Evolutionary conservation across 257 asterid species (phyloP), one percentile per base, ranked within the genome.

Genomic region (Ocimum tenuiflorum): DNA sequence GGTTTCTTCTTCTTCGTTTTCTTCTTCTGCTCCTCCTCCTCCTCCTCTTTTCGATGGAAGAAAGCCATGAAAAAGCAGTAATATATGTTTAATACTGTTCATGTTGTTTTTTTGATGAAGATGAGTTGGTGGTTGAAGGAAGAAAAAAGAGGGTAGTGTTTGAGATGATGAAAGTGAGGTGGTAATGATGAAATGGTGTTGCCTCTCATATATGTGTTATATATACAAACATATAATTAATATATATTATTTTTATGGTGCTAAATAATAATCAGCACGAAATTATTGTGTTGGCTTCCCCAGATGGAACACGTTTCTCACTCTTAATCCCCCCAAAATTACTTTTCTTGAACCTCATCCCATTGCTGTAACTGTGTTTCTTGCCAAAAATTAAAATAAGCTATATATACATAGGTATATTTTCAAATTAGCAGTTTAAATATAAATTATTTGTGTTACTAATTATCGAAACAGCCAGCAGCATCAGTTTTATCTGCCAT

Each of bases 101-200:
- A 67, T 65, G 53, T 80, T 73, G 58, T 63, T 72, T 67, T 62
- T 71, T 50, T 64, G 80, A 59, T 74, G 66, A 43, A 69, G n/a
- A 38, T 31, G 22, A 35, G 59, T 54, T 77, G 60, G 73, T 35
- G 76, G 43, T 46, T 41, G 78, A 18, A n/a, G 78, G 73, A 35
- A n/a, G 69, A 78, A 52, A 64, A 67, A 66, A 60, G 83, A 69
- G 72, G 76, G 74, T 1, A 77, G 60, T 75, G 60, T 15, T 42
- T 41, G 72, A 71, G 82, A 85, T 79, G 84, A 83, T 76, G 78
- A 82, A 77, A 82, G 85, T 73, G 83, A 76, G 83, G 79, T 74
- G 73, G 51, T 61, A 79, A 85, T 83, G 85, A 85, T 79, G 91
- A 60, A 67, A 51, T 53, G 42, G 68, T 77, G 82, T 58, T 57